Evolutionary conservation across 2,329 filamentous ascomycete species (phyloP), one percentile per base, ranked within the genome.

Genomic region (Aspergillus sp.): DNA sequence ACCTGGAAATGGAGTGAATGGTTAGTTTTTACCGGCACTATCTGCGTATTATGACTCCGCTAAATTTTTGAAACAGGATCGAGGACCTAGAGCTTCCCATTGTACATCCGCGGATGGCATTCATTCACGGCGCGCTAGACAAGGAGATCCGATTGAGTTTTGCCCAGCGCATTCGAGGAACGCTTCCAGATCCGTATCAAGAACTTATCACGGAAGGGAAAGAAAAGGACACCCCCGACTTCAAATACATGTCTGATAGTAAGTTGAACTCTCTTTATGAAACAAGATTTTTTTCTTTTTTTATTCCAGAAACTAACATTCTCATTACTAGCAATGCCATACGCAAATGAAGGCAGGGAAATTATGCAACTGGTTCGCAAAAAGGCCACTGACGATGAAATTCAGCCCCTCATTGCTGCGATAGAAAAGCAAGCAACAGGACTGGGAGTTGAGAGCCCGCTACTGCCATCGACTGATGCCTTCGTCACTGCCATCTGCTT

Each of bases 1-100:
- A 95, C 95, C 9, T 99, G 95, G 95, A 98, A 98, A 76, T 99
- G 95, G 95, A 88, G 89, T 15, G 95, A 99, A 77, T 99, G 95
- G 95, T 85, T 74, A 66, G 81, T 76, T 42, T 34, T 36, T 26
- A 11, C 18, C 17, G 3, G 17, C 24, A 34, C 4, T 20, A 30
- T 12, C 13, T 32, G 42, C 20, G 8, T 39, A n/a, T 39, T 11
- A 48, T 17, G 39, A 32, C 32, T 11, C 24, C 50, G 43, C 67
- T 69, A 49, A 73, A 5, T 34, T 32, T 36, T 30, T 47, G 18
- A 4, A 20, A 17, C 43, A 87, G 84, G 84, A 83, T 90, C 48
- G 91, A 93, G 15, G 92, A 98, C 71, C 86, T 96, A 15, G 82
- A 86, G 43, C 82, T 96, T 24, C 84, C 90, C 0, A 81, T 88